Evolutionary conservation across 2,329 filamentous ascomycete species (phyloP).

Genomic region (Fusarium sp.): DNA sequence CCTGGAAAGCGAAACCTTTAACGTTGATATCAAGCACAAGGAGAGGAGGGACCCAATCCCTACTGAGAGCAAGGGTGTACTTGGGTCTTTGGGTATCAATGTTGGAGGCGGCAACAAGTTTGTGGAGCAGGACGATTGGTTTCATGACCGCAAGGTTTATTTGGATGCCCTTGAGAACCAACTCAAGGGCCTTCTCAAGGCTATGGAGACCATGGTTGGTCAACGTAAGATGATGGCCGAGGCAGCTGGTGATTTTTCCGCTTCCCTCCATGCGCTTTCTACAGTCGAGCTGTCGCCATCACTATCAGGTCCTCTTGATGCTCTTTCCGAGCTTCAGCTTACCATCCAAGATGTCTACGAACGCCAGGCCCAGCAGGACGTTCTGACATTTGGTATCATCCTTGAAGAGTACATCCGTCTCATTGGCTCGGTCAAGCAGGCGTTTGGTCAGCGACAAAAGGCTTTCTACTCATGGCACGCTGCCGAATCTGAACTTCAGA

Average conservation of each 20-base stretch:
- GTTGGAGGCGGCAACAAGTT: slow-evolving; percentile 88
- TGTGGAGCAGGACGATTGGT: slow-evolving; percentile 99
- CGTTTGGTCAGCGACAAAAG: slow-evolving; percentile 93
- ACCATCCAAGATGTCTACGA: slow-evolving; percentile 96
- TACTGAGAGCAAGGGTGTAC: slow-evolving; percentile 91
- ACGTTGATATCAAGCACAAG: slow-evolving; percentile 97
- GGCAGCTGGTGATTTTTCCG: slow-evolving; percentile 91
- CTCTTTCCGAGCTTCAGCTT: slow-evolving; percentile 91
- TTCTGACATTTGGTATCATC: slow-evolving; percentile 95
- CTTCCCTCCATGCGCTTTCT: slow-evolving; percentile 90
- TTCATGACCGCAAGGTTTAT: slow-evolving; percentile 95
- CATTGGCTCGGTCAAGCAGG: slow-evolving; percentile 94
- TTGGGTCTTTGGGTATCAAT: slow-evolving; percentile 84
- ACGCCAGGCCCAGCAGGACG: slow-evolving; percentile 95
- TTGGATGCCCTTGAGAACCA: slow-evolving; percentile 94
- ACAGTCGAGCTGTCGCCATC: slow-evolving; percentile 92
- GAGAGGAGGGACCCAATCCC: slow-evolving; percentile 89
- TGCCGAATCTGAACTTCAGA: slow-evolving; percentile 89
- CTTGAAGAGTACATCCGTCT: slow-evolving; percentile 98
- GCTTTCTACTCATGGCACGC: slow-evolving; percentile 94
- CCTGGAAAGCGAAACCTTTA: slow-evolving; percentile 95
- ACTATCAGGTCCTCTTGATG: slow-evolving; percentile 89
- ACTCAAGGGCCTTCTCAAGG: slow-evolving; percentile 89
- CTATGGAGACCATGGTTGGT: slow-evolving; percentile 90
- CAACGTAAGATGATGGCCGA: slow-evolving; percentile 96